Percentiles rank a stretch among this genome's conserved stretches.
Conservation (phyloP, 1,139 yeast species). For the Saccharomycopsis phalli region DNA sequence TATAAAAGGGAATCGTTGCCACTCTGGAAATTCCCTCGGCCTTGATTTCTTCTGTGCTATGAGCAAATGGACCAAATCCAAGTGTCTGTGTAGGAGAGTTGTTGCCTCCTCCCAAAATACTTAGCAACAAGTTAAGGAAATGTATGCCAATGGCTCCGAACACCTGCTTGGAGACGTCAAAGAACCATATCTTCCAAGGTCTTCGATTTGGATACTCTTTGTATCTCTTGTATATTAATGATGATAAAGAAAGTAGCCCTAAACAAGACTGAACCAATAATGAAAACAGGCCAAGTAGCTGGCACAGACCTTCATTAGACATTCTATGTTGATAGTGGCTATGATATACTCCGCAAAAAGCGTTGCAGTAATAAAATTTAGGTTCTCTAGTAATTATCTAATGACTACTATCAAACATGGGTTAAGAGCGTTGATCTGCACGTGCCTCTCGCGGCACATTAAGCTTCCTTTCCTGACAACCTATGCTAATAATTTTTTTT, state of each 20-base stretch:
- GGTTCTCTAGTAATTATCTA: too few relatives aligned
- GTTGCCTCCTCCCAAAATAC: constrained; percentile 32
- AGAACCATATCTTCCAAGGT: constrained; percentile 83
- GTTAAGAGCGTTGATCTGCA: too few relatives aligned
- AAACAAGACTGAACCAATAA: constrained; percentile 53
- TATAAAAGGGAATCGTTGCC: constrained; percentile 15
- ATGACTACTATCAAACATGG: too few relatives aligned
- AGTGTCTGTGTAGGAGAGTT: not conserved
- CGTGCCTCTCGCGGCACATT: too few relatives aligned
- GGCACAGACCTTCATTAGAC: constrained; percentile 34
- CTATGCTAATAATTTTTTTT: too few relatives aligned
- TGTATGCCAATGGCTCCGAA: constrained; percentile 84
- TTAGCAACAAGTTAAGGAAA: constrained; percentile 62
- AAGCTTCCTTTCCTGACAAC: too few relatives aligned
- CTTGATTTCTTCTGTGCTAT: not conserved
- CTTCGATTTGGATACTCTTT: constrained; percentile 73
- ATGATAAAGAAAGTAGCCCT: constrained; percentile 68
- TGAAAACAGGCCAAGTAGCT: constrained; percentile 65
- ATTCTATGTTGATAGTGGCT: not conserved
- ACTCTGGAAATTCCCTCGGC: not conserved
- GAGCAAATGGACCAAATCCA: not conserved
- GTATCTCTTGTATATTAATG: constrained; percentile 66
- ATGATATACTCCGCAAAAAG: too few relatives aligned
- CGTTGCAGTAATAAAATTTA: too few relatives aligned
- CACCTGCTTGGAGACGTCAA: constrained; percentile 84